A percentile compares a stretch with the other conserved stretches of the same genome.
Evolutionary conservation across 2,329 filamentous ascomycete genomes (phyloP).

Genomic region (Aspergillus eucalypticola): DNA sequence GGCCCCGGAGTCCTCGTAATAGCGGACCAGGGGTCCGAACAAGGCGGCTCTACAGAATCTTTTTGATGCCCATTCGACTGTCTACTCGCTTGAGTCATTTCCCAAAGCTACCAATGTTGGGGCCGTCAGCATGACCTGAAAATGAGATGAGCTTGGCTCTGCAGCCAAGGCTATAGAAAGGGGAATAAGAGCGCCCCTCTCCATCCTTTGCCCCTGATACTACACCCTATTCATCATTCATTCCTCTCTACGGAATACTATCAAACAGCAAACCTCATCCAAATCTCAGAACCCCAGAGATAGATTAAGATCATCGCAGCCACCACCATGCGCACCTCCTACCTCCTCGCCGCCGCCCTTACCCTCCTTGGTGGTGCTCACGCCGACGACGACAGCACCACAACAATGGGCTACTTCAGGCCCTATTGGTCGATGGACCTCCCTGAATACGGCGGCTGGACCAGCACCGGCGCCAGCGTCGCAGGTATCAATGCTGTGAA

Average conservation of each 20-base stretch:
- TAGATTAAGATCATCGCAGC: not conserved
- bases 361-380: not conserved
- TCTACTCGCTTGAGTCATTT: too few relatives aligned
- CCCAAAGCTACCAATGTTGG: too few relatives aligned
- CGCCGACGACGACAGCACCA: constrained; percentile 9
- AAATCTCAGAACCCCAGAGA: not conserved
- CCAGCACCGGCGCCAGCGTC: constrained; percentile 26
- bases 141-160: too few relatives aligned
- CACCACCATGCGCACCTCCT: not conserved
- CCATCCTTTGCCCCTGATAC: too few relatives aligned
- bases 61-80: too few relatives aligned
- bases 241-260: too few relatives aligned
- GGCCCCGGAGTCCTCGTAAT: not conserved
- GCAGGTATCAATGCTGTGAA: constrained; percentile 22
- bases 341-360: not conserved
- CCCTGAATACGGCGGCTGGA: constrained; percentile 10
- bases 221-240: too few relatives aligned
- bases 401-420: constrained; percentile 15
- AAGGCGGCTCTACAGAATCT: not conserved
- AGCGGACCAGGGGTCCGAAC: not conserved
- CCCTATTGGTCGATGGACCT: constrained; percentile 11
- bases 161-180: too few relatives aligned
- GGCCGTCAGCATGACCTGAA: too few relatives aligned
- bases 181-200: too few relatives aligned
- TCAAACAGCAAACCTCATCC: not conserved